Base-by-base conservation (phyloP, 2,329 filamentous ascomycete species). In the Aspergillus uvarum region DNA sequence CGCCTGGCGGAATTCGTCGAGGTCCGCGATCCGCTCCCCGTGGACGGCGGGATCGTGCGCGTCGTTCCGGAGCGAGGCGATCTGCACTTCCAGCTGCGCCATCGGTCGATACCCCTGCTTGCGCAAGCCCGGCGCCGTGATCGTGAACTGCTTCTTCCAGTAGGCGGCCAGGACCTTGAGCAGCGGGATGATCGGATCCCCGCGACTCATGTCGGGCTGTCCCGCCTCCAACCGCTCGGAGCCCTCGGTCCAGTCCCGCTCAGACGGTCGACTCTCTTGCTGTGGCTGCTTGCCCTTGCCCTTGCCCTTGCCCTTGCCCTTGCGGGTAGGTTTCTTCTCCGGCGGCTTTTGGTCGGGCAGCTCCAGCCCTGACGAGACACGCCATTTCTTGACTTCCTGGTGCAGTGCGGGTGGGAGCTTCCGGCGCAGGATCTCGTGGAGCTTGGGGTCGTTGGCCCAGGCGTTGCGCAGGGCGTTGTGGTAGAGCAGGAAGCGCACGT, bases 61-160 rank as follows among this genome's bases (percentile, higher is more conserved):
- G 52, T 88, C 83, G 12, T 87, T 83, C 32, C 85, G 83, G 73
- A 89, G 92, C 0, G 85, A 87, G 32, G 88, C 87, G 6, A 89
- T 86, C 61, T 95, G 82, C n/a, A 87, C 84, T 66, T 92, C 88
- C 2, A 96, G 78, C 24, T 86, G 83, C 67, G 89, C 82, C n/a
- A 92, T 83, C 0, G 89, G 83, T 79, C 94, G 89, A 72, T 98
- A 98, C 0, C 95, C 95, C 71, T 86, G 83, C 77, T 98, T 99
- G n/a, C 93, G 85, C 22, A 98, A 71, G 0, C 91, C 91, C 0
- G 93, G 92, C 0, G 88, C 84, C 0, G 87, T 91, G 48, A 95
- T 82, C 1, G 81, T 84, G 74, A 96, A 99, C 35, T 88, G 83
- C 68, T 92, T 89, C 72, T 88, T 92, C 95, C 95, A 99, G 82